Evolutionary conservation across 805 yeast genomes (phyloP).

Genomic region (Wickerhamiella cacticola): DNA sequence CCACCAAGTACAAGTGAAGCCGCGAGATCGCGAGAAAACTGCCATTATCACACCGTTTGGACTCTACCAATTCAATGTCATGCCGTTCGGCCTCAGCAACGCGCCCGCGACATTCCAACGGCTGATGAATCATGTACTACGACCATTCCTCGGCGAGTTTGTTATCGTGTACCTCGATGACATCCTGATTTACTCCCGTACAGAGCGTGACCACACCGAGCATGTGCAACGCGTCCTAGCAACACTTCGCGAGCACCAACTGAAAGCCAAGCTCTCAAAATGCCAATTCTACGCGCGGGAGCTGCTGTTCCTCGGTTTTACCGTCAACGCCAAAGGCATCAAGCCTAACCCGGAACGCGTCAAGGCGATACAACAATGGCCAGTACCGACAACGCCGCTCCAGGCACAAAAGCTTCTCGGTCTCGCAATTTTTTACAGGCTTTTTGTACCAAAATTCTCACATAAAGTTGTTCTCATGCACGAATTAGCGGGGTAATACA

Average conservation of each 20-base stretch:
- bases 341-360: not conserved
- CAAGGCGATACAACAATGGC: not conserved
- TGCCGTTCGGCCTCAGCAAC: not conserved
- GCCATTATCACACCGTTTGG: not conserved
- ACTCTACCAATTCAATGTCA: not conserved
- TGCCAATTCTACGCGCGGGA: not conserved
- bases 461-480: no score
- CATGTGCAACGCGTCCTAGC: not conserved
- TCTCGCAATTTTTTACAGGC: not conserved
- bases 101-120: conserved; percentile 8
- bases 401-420: not conserved
- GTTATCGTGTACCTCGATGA: conserved; percentile 7
- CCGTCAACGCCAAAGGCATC: not conserved
- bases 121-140: not conserved
- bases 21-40: not conserved
- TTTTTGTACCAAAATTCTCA: not conserved
- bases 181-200: not conserved
- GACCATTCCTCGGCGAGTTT: not conserved
- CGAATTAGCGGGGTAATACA: no score
- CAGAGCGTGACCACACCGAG: not conserved
- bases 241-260: not conserved
- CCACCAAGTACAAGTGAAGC: not conserved
- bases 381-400: not conserved
- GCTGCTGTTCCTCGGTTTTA: not conserved
- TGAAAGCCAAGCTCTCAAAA: not conserved